Base-by-base conservation (phyloP, 345 rosid species). In the Rhodamnia argentea region DNA sequence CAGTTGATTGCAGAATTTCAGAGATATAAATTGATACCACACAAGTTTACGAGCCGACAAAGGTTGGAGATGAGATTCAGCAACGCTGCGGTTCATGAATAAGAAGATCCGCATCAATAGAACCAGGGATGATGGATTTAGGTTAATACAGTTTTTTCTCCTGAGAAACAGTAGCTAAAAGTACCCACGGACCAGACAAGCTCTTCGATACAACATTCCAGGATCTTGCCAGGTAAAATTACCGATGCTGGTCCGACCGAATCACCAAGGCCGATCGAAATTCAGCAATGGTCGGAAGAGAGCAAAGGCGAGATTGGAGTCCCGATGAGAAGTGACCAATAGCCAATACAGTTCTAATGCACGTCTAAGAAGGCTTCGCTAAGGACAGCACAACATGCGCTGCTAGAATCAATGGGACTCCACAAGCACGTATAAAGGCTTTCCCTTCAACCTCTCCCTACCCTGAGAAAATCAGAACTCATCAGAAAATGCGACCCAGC, bases 351-450 rank as follows among this genome's bases (percentile, higher is more conserved):
- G 78, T 47, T 70, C 23, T 37, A 52, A 83, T 54, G 84, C 32
- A 54, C 5, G 84, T 83, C 59, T 27, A 18, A 13, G 37, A 13
- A 82, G 52, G 83, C 50, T 82, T 70, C 47, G 10, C 26, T 24
- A 20, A 70, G 81, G 47, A 70, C 47, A 24, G 81, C 78, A 37
- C 81, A 37, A 37, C 81, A 2, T 3, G 14, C 26, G 47, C 47
- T 70, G 47, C 47, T 10, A 57, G 42, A 44, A 83, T 93, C 89
- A 94, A 74, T 89, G 92, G 64, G 94, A 92, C 86, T 94, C 97
- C 88, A 93, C 92, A 26, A 94, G 96, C 37, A 94, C 93, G 44
- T 86, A 92, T 37, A 94, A 83, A 53, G 94, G 92, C 89, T 94
- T 94, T 50, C 94, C 96, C 15, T 90, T 89, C 90, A 93, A 84